Base-by-base conservation (phyloP, 2,329 filamentous ascomycete genomes). In the Kalmusia sp. region DNA sequence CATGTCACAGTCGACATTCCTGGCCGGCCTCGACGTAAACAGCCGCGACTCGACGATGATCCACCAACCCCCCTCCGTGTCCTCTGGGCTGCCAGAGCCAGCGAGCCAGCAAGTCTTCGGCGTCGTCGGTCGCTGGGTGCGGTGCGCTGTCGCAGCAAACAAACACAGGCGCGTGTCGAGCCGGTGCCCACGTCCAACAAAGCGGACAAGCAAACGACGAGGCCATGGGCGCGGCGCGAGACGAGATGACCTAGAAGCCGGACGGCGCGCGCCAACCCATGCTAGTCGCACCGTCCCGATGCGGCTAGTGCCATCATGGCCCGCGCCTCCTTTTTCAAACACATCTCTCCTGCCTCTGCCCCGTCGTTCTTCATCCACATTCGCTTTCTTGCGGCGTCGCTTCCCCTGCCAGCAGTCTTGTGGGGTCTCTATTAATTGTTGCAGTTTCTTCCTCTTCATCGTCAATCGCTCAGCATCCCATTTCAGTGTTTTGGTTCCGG, bases 381-480 rank as follows among this genome's bases (percentile, higher is more conserved):
- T 48, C 50, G 58, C 58, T 54, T 54, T 61, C 52, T 60, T 57
- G 24, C 43, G 44, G 24, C 21, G 17, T 37, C 38, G 21, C 39
- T 47, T 49, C 35, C 50, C 33, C 40, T 30, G 50, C 27, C n/a
- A 30, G 17, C 27, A 22, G 22, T 59, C 56, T 51, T 52, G 49
- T 51, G 52, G 52, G 49, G 40, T 62, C 54, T 59, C 59, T 52
- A 62, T 65, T 69, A 68, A 69, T 70, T 60, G 49, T 57, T 60
- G 58, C 59, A 62, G 62, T 63, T 55, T 57, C 27, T 58, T 67
- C 62, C 60, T 62, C 73, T 73, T 68, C 74, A 71, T 69, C 69
- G 71, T 70, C 74, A 62, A 70, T 73, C 70, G 69, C 67, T 68
- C 58, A 66, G 50, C 70, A 72, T 72, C 66, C n/a, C n/a, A n/a